Evolutionary conservation across 495 filamentous ascomycete genomes (phyloP).

Genomic region (Aspergillus diversus): DNA sequence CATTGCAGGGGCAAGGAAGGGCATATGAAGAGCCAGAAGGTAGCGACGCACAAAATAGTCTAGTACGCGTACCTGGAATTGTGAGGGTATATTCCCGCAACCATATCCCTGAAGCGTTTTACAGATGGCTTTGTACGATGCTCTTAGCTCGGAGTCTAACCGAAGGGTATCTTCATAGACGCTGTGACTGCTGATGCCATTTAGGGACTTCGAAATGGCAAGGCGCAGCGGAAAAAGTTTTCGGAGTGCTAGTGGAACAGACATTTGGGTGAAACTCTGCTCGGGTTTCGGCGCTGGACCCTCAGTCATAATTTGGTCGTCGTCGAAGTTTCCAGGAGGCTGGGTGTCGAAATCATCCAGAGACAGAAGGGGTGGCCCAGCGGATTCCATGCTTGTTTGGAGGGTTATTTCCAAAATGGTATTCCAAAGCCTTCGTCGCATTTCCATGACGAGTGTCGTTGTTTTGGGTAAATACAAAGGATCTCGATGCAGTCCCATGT

Average conservation of each 20-base stretch:
- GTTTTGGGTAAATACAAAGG: constrained; percentile 49
- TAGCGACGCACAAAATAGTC: constrained; percentile 13
- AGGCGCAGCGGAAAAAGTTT: constrained; percentile 51
- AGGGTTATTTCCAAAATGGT: constrained; percentile 59
- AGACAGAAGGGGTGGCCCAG: constrained; percentile 52
- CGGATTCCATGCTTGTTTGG: constrained; percentile 53
- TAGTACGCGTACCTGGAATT: constrained; percentile 38
- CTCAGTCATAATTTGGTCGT: constrained; percentile 26
- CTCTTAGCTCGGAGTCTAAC: constrained; percentile 42
- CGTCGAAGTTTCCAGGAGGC: constrained; percentile 53
- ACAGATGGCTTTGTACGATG: constrained; percentile 34
- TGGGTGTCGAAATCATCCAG: constrained; percentile 57
- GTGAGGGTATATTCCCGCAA: constrained; percentile 25
- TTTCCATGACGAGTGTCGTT: constrained; percentile 51
- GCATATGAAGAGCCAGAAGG: constrained; percentile 11
- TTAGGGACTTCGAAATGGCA: constrained; percentile 48
- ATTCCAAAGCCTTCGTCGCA: constrained; percentile 64
- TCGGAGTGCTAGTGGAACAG: constrained; percentile 48
- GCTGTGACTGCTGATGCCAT: constrained; percentile 36
- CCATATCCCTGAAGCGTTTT: constrained; percentile 39
- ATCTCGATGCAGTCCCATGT: constrained; percentile 65
- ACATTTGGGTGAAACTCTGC: constrained; percentile 44
- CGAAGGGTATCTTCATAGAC: constrained; percentile 42
- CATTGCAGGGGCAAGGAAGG: constrained; percentile 1
- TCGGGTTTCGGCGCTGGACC: constrained; percentile 35